Evolutionary conservation across 371 early-diverging fungal species (phyloP).

Genomic region (Mortierella sp.): DNA sequence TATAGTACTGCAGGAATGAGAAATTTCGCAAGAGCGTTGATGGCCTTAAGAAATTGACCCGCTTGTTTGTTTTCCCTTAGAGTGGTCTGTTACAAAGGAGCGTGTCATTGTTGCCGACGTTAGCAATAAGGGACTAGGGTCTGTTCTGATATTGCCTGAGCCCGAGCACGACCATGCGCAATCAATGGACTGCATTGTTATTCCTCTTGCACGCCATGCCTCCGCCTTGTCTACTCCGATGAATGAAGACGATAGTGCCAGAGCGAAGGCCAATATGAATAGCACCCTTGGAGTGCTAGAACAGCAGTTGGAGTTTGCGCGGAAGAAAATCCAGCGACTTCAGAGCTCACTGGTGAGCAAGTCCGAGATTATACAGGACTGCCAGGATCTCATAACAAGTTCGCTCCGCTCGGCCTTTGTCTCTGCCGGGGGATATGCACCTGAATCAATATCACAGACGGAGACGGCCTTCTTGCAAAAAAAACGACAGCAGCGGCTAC

Average conservation of each 20-base stretch:
- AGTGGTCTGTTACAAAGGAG: slow-evolving; percentile 5
- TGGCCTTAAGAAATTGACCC: background rate
- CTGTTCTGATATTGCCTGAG: slow-evolving; percentile 2
- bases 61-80: background rate
- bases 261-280: slow-evolving; percentile 17
- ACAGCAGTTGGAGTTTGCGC: slow-evolving; percentile 13
- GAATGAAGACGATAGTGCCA: background rate
- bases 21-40: too few species aligned
- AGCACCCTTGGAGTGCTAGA: slow-evolving; percentile 4
- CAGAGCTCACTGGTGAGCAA: slow-evolving; percentile 17
- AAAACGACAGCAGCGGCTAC: slow-evolving; percentile 8
- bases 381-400: slow-evolving; percentile 10
- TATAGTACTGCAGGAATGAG: background rate
- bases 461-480: slow-evolving; percentile 1
- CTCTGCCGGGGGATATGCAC: background rate
- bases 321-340: slow-evolving; percentile 6
- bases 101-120: slow-evolving; percentile 13
- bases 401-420: slow-evolving; percentile 5
- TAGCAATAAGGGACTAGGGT: slow-evolving; percentile 9
- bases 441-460: background rate
- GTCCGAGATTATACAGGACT: slow-evolving; percentile 20
- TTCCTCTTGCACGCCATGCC: background rate
- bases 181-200: slow-evolving; percentile 8
- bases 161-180: background rate
- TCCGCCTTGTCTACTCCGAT: background rate